Percentiles rank a stretch among this genome's conserved stretches.
Evolutionary conservation across 768 basidiomycete species (phyloP).

Genomic region (Podaxis carcinomalis): DNA sequence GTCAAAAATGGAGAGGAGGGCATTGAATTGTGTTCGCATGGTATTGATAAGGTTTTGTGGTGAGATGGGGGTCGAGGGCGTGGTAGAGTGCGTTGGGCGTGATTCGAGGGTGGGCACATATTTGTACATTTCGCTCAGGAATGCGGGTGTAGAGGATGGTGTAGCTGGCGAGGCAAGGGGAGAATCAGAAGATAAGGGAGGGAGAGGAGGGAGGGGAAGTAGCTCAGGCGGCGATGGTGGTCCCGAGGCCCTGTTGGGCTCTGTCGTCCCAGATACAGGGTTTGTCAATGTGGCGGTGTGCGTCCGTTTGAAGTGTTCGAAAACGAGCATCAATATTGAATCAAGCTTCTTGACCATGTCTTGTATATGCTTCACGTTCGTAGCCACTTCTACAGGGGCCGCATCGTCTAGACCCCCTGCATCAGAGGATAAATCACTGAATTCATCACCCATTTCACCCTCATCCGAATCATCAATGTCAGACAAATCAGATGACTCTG

Average conservation of each 20-base stretch:
- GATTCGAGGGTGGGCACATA: neutral
- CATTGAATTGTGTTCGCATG: constrained; percentile 66
- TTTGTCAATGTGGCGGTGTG: constrained; percentile 18
- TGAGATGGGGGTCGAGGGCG: constrained; percentile 19
- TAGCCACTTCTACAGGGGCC: constrained; percentile 36
- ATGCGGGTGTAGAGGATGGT: constrained; percentile 5
- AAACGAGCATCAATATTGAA: constrained; percentile 76
- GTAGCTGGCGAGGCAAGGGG: constrained; percentile 9
- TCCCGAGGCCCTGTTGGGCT: constrained; percentile 16
- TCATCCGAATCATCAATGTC: constrained; percentile 50
- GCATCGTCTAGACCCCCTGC: constrained; percentile 45
- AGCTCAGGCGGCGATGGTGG: constrained; percentile 29
- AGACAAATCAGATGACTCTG: constrained; percentile 18
- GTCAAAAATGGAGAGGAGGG: constrained; percentile 91
- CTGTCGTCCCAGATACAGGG: constrained; percentile 1
- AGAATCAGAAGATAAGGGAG: neutral
- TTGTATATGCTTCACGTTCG: constrained; percentile 64
- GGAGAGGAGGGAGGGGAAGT: constrained; percentile 26
- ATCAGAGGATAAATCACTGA: constrained; percentile 78
- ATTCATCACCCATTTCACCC: constrained; percentile 45
- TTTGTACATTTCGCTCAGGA: neutral
- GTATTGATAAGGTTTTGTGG: constrained; percentile 21
- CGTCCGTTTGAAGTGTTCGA: constrained; percentile 73
- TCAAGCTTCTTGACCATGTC: constrained; percentile 94
- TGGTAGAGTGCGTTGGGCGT: constrained; percentile 7